phyloP scores from a whole-genome alignment of 345 rosid species.

The Acer saccharum region DNA sequence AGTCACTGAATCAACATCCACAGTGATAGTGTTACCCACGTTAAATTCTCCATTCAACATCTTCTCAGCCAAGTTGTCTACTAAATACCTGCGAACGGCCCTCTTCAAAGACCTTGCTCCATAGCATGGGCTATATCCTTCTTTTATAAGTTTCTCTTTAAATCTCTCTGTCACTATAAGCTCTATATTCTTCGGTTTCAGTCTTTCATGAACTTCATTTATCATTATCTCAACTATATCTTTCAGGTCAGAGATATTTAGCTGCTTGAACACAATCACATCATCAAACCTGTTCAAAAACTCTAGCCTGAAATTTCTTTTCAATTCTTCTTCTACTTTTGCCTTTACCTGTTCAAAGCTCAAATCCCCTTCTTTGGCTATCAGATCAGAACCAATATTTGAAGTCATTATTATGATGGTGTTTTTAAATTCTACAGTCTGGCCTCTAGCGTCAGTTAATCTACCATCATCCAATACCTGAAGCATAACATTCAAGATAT shows the following conservation, averaged over 20 bases:
- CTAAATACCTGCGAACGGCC: too few relatives aligned
- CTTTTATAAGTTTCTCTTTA: too few relatives aligned
- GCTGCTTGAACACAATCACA: conserved; percentile 53
- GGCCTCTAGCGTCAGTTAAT: conserved; percentile 61
- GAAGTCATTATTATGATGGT: conserved; percentile 67
- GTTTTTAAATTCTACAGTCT: conserved; percentile 63
- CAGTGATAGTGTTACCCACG: too few relatives aligned
- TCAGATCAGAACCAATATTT: conserved; percentile 51
- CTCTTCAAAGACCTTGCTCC: too few relatives aligned
- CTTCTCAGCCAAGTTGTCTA: too few relatives aligned
- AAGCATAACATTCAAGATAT: conserved; percentile 63
- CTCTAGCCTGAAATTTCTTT: conserved; percentile 61
- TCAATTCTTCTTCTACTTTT: conserved; percentile 48
- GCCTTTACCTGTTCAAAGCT: conserved; percentile 14
- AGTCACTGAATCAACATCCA: too few relatives aligned
- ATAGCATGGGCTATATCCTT: too few relatives aligned
- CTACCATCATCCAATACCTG: conserved; percentile 64
- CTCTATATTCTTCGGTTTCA: too few relatives aligned
- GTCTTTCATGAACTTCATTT: too few relatives aligned
- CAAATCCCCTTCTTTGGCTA: conserved; percentile 32
- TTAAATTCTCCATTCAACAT: too few relatives aligned
- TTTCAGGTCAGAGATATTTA: conserved; percentile 41
- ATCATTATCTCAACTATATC: background rate
- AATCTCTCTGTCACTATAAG: too few relatives aligned
- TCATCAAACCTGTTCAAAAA: conserved; percentile 67